Percentiles rank a stretch among this genome's conserved stretches.
Evolutionary conservation across 2,329 filamentous ascomycete species (phyloP).

Genomic region (Paramyrothecium roridum): DNA sequence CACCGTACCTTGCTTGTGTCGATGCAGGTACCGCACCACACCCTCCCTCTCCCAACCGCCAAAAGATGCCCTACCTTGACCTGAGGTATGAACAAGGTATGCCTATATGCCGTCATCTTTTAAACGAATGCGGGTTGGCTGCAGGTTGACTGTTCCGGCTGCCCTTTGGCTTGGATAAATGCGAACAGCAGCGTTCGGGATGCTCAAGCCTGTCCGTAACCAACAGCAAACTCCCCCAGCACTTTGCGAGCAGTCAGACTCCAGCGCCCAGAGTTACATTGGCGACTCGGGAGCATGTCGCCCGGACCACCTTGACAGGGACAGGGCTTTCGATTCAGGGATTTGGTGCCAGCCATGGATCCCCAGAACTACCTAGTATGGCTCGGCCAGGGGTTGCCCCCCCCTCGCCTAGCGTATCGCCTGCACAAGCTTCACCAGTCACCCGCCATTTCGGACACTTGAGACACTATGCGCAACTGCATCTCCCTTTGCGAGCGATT

Average conservation of each 20-base stretch:
- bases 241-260: neutral
- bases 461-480: slow-evolving; percentile 10
- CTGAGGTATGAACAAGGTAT: no score
- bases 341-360: neutral
- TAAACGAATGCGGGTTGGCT: no score
- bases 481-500: slow-evolving; percentile 8
- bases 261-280: neutral
- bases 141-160: no score
- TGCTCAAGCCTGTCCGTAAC: neutral
- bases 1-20: neutral
- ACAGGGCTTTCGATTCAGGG: neutral
- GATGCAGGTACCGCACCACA: neutral
- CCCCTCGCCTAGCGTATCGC: neutral
- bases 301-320: neutral
- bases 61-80: neutral
- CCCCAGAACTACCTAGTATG: neutral
- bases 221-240: neutral
- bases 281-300: neutral
- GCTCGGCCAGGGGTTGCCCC: neutral
- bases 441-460: slow-evolving; percentile 8
- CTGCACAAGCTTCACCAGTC: neutral
- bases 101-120: no score
- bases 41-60: no score
- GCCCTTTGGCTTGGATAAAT: no score
- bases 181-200: no score